phyloP scores from a whole-genome alignment of 345 rosid genomes.

The Gossypium longicalyx region DNA sequence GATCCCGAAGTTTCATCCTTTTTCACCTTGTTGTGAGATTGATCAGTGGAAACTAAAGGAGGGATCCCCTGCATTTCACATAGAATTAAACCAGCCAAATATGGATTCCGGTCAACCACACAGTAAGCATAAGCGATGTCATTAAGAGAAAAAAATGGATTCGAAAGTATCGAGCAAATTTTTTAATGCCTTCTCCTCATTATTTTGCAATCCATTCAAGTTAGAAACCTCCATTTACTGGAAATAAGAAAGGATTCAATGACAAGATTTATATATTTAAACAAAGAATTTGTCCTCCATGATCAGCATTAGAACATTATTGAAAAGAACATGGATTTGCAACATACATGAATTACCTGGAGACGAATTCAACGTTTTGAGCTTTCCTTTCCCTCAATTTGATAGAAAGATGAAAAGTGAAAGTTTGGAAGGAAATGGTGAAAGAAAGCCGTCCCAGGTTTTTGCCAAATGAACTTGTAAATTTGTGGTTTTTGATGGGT shows the following conservation, averaged over 20 bases:
- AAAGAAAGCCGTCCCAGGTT: no score
- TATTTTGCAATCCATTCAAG: conserved; percentile 21
- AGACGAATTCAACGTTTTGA: no score
- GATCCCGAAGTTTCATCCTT: neutral
- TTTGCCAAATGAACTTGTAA: no score
- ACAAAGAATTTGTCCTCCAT: no score
- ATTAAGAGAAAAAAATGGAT: conserved; percentile 28
- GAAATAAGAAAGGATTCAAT: neutral
- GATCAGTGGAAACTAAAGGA: conserved; percentile 13
- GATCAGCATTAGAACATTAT: no score
- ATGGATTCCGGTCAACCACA: conserved; percentile 29
- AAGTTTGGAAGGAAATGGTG: no score
- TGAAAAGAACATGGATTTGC: no score
- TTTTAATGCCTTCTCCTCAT: conserved; percentile 36
- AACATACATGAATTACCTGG: no score
- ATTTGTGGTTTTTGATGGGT: no score
- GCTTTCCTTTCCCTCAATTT: no score
- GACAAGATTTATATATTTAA: no score
- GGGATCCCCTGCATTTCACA: conserved; percentile 8
- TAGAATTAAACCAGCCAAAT: conserved; percentile 24
- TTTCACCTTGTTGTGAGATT: conserved; percentile 15
- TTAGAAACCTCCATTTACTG: conserved; percentile 35
- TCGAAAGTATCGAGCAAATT: conserved; percentile 25
- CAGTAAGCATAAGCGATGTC: conserved; percentile 44
- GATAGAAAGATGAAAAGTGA: no score